Base-by-base conservation (phyloP, 805 yeast genomes). In the Lipomyces oligophaga region DNA sequence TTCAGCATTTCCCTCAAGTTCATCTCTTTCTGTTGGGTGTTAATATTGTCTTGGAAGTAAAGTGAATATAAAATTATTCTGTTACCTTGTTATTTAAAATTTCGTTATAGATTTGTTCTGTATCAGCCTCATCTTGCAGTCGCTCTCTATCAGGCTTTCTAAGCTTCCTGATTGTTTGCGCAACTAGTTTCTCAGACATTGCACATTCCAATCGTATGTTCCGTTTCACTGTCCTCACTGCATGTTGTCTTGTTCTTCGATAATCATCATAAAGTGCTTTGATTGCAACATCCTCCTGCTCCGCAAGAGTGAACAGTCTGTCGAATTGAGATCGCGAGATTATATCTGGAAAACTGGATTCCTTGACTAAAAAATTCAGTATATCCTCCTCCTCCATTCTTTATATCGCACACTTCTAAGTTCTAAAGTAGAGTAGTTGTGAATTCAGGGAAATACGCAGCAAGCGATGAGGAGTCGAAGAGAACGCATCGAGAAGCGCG, bases 311-410 rank as follows among this genome's bases (percentile, higher is more conserved):
- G 19, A 52, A 49, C 18, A 41, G 34, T 7, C 32, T 45, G 5
- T 21, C 19, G 16, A 52, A 52, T 28, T 49, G 44, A n/a, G 34
- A 37, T 10, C 38, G 40, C 33, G 54, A 25, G n/a, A 52, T 26
- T 10, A 49, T 26, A 30, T 52, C 55, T 4, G 50, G 22, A 10
- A 52, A 31, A n/a, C n/a, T n/a, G n/a, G n/a, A n/a, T n/a, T n/a
- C n/a, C n/a, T n/a, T n/a, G n/a, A n/a, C 39, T 20, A 52, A 35
- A 26, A 49, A 52, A 28, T 47, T 37, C 15, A 52, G 32, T 19
- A 52, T 52, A 7, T 31, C 19, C 20, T 49, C 55, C 18, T 50
- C 52, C 3, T 33, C 16, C 45, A 41, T 33, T 7, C 20, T 15
- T 4, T 11, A 15, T 15, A 13, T 6, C 21, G 27, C 24, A 21